Evolutionary conservation across 768 basidiomycete genomes (phyloP), one percentile per base, ranked within the genome.

Genomic region (Podaxis sp.): DNA sequence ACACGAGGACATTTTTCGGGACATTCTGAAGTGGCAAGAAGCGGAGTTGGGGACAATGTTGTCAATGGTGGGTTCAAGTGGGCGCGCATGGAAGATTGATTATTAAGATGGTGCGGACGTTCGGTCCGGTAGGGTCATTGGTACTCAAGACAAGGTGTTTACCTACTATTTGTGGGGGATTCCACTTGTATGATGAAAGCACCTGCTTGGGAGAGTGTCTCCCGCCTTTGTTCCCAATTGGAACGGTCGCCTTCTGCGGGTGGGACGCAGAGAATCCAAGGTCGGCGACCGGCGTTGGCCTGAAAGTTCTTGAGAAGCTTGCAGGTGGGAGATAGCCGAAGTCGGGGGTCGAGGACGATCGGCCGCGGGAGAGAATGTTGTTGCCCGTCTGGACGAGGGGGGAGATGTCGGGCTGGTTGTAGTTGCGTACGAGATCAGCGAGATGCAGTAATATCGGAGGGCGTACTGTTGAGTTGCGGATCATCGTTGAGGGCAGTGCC

Each of bases 401-500:
- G 85, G 24, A 90, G 78, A 70, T 82, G 80, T 30, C 86, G 85
- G 53, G 84, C 89, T 90, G 56, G 48, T 59, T 41, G 30, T 28
- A 36, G 20, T 40, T 11, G 28, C 7, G 20, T n/a, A 36, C 24
- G 24, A 10, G 6, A 22, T 22, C 24, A 6, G 54, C 15, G 44
- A 17, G 22, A 36, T 22, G 17, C 48, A 20, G 11, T 44, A 28
- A 46, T 48, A 40, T 33, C 59, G 20, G 24, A 50, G 22, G 3
- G 72, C 86, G 66, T 67, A 93, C 96, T 87, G 68, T 96, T 96
- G n/a, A 99, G 80, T 70, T 97, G 91, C 3, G 96, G 96, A 72
- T 99, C 83, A 69, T 99, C 96, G 64, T 94, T 93, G 50, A 94
- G 75, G 22, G 93, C 87, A 0, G 96, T 99, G 7, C 91, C 92